Evolutionary conservation across 257 asterid genomes (phyloP), one percentile per base, ranked within the genome.

Genomic region (Petunia axillaris): DNA sequence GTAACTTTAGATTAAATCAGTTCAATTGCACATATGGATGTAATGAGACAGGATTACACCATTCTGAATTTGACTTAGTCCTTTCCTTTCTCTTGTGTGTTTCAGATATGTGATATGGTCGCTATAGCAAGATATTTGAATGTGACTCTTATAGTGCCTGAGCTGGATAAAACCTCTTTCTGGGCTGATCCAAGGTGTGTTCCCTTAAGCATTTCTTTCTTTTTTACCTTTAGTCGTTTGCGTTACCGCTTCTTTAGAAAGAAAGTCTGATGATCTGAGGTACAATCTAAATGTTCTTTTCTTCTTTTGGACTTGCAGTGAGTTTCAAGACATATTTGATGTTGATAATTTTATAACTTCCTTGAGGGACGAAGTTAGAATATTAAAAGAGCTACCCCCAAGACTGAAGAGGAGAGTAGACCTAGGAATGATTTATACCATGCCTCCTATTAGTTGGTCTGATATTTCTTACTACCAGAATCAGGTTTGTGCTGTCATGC

Each of bases 51-150:
- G 14, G 8, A 55, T 15, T 35, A 46, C 5, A 55, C 60, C 55
- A 8, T 48, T 73, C 36, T 39, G 57, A 13, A 40, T 11, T 35
- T 9, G 76, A 4, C 68, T 68, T 25, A 25, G 25, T 25, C 25
- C 25, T 64, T 50, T 65, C 15, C 64, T 25, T 44, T 81, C 4
- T 13, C 54, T 63, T 81, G 50, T 59, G 55, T 25, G 57, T 52
- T 79, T 82, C 88, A 91, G 95, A 91, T 91, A 75, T 91, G 95
- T 84, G 95, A 91, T 82, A 91, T 91, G 95, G 95, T 91, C 46
- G 83, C 95, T 50, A 81, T 91, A 65, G 95, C 95, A 39, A 88
- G 88, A 83, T 77, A 84, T 81, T 91, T 91, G 57, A 89, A 89
- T 38, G 77, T 84, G 81, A 91, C 95, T 71, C 92, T 91, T 48